Percentiles rank a stretch among this genome's conserved stretches.
phyloP scores from a whole-genome alignment of 371 early-diverging fungal species.

The Dinochytrium kinnereticum region DNA sequence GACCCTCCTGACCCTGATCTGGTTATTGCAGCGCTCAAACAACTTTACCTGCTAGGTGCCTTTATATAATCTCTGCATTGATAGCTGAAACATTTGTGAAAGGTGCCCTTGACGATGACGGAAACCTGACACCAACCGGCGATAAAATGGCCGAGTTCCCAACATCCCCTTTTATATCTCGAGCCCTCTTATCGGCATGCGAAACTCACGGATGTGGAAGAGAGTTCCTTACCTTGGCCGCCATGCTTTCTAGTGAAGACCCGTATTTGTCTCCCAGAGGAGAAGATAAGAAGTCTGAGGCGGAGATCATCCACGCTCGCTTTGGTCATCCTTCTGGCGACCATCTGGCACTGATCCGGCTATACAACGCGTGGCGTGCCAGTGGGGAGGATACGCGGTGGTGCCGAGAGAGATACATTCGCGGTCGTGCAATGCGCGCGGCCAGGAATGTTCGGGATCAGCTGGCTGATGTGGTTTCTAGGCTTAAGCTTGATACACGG shows the following conservation, averaged over 20 bases:
- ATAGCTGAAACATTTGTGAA: background rate
- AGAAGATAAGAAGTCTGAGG: slow-evolving; percentile 38
- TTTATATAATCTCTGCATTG: background rate
- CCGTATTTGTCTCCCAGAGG: slow-evolving; percentile 44
- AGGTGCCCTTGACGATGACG: slow-evolving; percentile 59
- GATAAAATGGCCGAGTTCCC: slow-evolving; percentile 60
- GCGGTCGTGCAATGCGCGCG: slow-evolving; percentile 80
- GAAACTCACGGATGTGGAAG: slow-evolving; percentile 47
- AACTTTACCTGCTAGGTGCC: slow-evolving; percentile 55
- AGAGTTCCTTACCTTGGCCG: slow-evolving; percentile 53
- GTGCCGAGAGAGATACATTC: slow-evolving; percentile 88
- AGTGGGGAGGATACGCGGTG: slow-evolving; percentile 51
- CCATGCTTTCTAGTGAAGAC: slow-evolving; percentile 60
- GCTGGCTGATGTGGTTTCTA: slow-evolving; percentile 75
- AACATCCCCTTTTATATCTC: slow-evolving; percentile 57
- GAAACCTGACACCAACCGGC: slow-evolving; percentile 62
- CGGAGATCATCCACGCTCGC: slow-evolving; percentile 32
- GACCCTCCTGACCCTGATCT: slow-evolving; percentile 59
- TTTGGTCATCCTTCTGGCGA: slow-evolving; percentile 50
- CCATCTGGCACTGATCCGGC: slow-evolving; percentile 51
- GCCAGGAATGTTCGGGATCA: slow-evolving; percentile 88
- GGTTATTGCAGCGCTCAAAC: slow-evolving; percentile 47
- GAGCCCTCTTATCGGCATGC: slow-evolving; percentile 50
- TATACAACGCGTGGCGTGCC: slow-evolving; percentile 47
- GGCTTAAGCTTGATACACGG: slow-evolving; percentile 47